Base-by-base conservation (phyloP, 2,329 filamentous ascomycete species). In the Colletotrichum gigasporum region DNA sequence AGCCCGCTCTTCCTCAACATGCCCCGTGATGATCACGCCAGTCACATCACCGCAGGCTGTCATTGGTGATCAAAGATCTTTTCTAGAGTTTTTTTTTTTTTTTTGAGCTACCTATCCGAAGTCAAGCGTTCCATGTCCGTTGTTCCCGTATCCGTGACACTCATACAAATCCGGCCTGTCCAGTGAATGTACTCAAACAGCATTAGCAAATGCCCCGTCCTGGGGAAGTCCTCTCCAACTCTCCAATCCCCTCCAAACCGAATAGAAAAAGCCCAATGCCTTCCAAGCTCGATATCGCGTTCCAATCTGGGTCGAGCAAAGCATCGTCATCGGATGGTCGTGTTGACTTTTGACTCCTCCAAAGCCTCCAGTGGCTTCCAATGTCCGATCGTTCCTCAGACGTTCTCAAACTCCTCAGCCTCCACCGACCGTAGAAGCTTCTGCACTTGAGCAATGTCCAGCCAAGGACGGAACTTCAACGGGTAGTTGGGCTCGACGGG, bases 41-140 rank as follows among this genome's bases (percentile, higher is more conserved):
- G 10, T 18, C 10, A 1, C 7, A 42, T 24, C 2, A 14, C 39
- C 3, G 12, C 6, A 39, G 1, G 2, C 5, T 5, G 5, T 7
- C 39, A 11, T 32, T 53, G 60, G 45, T 60, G 55, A 63, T 48
- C 39, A 42, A 53, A 30, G 32, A 63, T 59, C 61, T 60, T 59
- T 35, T 28, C 3, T 39, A 14, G 11, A 24, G 60, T 59, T 55
- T 60, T 59, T 35, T 28, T 2, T 39, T 9, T 10, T 63, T 60
- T 63, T 59, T 32, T 39, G 24, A 8, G 45, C 24, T 34, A 20
- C 9, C 7, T 30, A 52, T 24, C 37, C 18, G n/a, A n/a, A n/a
- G 28, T 51, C 3, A 10, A 14, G n/a, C n/a, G n/a, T 20, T 30
- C 18, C 4, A 22, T 39, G 42, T 37, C 37, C 45, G 1, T 30